These are phyloP conservation scores for Hirsutella thompsonii DNA, from an alignment of 2,329 filamentous ascomycete species.

Conservation along the genomic window DNA sequence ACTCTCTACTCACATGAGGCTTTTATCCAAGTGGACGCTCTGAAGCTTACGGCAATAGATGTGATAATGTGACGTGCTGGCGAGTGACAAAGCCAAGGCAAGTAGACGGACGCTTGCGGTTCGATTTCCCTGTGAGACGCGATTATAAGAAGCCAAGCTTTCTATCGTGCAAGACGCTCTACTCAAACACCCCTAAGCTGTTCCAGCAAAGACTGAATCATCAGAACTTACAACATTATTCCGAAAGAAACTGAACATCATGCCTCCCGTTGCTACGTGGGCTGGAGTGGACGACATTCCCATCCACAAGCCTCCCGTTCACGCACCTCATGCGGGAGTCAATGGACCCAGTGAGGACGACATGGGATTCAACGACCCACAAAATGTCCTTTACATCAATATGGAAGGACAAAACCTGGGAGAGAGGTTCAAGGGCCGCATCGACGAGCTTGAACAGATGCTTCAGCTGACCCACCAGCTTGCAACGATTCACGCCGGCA, in stretches of 20 bases:
- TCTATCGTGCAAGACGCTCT: too few relatives aligned
- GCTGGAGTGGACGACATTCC: not conserved
- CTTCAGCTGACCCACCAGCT: slow-evolving; percentile 4
- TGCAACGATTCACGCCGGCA: slow-evolving; percentile 2
- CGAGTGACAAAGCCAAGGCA: too few relatives aligned
- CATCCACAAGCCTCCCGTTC: not conserved
- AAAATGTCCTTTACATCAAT: slow-evolving; percentile 2
- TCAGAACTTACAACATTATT: too few relatives aligned
- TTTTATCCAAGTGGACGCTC: too few relatives aligned
- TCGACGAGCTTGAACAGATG: slow-evolving; percentile 3
- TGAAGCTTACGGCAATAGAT: too few relatives aligned
- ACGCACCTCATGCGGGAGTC: not conserved
- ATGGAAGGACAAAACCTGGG: not conserved
- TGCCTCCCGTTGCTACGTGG: not conserved
- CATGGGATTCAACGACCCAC: slow-evolving; percentile 1
- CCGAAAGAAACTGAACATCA: not conserved
- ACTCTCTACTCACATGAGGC: too few relatives aligned
- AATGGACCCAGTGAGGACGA: slow-evolving; percentile 1
- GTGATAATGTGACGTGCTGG: too few relatives aligned
- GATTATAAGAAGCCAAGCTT: too few relatives aligned
- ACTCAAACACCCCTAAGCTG: too few relatives aligned
- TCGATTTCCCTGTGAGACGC: too few relatives aligned
- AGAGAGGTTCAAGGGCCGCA: not conserved
- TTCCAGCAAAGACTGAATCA: too few relatives aligned
- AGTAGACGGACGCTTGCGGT: too few relatives aligned